Base-by-base conservation (phyloP, 108 stramenopile genomes). In the Nitzschia inconspicua region DNA sequence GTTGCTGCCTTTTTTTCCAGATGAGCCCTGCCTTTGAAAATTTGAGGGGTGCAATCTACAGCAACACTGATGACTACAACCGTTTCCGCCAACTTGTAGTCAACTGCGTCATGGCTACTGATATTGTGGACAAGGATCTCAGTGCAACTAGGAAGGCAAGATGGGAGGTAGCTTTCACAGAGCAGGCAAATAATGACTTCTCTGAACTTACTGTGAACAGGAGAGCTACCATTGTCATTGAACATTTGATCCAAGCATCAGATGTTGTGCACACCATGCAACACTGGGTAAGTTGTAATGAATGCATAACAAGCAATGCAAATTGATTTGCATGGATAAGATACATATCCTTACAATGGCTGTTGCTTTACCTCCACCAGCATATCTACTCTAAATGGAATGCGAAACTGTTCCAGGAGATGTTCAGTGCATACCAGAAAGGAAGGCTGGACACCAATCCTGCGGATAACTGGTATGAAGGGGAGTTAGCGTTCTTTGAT, bases 11-110 rank as follows among this genome's bases (percentile, higher is more conserved):
- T n/a, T 40, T 50, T 16, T 27, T 68, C 40, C 60, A 82, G 37
- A 76, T 68, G 65, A 37, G 67, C 5, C 35, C 44, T 9, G 34
- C 37, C 6, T 77, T 44, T 31, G 11, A 42, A 27, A 44, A 54
- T 19, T 34, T 86, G 30, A 56, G 81, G 39, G 50, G 48, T 0
- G 63, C 70, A 1, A 63, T 79, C 16, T 86, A 72, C 39, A 46
- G 44, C 3, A 57, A 29, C 0, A 26, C 36, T 9, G 44, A 49
- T 22, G 80, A 82, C 2, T 57, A 51, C 41, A 48, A 51, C 13
- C 64, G 63, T 11, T 86, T 86, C 51, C 72, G 85, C 28, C 79
- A 80, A 30, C 44, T 77, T 14, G 81, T 86, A 1, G 82, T 86
- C 26, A 81, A 86, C 62, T 36, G 34, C 13, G 60, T 61, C 3